These are phyloP conservation scores for Saccharomyces jurei DNA, from an alignment of 805 yeast species.

Conservation along the genomic window DNA sequence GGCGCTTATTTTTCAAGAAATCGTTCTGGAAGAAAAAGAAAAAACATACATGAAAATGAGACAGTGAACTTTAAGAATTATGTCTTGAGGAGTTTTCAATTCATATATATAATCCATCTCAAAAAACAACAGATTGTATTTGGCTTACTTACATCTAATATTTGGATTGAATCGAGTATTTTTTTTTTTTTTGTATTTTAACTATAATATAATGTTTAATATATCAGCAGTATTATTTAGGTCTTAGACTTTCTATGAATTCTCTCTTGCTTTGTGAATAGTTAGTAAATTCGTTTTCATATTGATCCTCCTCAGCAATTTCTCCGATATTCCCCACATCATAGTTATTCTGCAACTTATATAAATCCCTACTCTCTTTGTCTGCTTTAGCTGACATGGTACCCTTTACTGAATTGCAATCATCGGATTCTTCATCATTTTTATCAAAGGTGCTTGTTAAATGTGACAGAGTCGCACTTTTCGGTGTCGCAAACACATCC, in stretches of 20 bases:
- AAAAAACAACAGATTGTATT: not conserved
- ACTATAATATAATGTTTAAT: not conserved
- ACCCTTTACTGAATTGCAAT: conserved; percentile 10
- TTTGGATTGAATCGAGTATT: not conserved
- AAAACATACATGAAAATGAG: not conserved
- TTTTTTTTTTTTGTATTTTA: not conserved
- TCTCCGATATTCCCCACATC: conserved; percentile 25
- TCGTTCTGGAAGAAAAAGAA: not conserved
- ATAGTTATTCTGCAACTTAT: conserved; percentile 30
- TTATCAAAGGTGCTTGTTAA: conserved; percentile 3
- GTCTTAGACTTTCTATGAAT: conserved; percentile 35
- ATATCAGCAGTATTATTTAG: conserved; percentile 16
- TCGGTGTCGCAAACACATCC: conserved; percentile 20
- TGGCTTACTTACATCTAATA: not conserved
- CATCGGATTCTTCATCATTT: conserved; percentile 9
- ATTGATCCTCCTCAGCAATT: conserved; percentile 38
- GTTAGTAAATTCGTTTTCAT: conserved; percentile 40
- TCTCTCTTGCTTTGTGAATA: conserved; percentile 37
- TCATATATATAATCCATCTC: not conserved
- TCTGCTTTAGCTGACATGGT: conserved; percentile 1
- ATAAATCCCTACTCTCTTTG: conserved; percentile 14
- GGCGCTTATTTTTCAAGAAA: not conserved
- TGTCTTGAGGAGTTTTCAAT: not conserved
- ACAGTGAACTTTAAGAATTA: not conserved
- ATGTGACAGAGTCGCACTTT: conserved; percentile 3